Conservation (phyloP, 768 basidiomycete genomes). For the Boletus sp. region DNA sequence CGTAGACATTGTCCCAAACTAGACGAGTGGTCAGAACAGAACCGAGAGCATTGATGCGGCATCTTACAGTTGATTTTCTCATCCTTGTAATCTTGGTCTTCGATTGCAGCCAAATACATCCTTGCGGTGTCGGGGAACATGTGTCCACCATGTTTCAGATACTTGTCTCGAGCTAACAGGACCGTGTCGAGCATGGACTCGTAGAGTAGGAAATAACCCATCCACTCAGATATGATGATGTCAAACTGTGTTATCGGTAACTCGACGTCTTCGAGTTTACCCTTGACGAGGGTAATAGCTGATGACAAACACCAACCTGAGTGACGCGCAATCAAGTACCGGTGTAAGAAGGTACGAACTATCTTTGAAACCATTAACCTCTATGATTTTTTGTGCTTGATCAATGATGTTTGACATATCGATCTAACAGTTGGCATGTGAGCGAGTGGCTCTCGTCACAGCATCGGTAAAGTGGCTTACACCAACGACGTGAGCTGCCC, state of each 20-base stretch:
- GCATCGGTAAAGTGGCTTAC: slow-evolving; percentile 42
- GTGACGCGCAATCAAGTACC: background rate
- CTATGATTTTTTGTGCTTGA: slow-evolving; percentile 95
- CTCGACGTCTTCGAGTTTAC: slow-evolving; percentile 91
- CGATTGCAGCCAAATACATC: slow-evolving; percentile 93
- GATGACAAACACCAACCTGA: slow-evolving; percentile 5
- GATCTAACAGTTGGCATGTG: slow-evolving; percentile 51
- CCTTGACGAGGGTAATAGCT: slow-evolving; percentile 96
- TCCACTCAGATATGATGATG: slow-evolving; percentile 99
- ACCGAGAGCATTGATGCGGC: background rate
- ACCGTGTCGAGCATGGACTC: slow-evolving; percentile 99
- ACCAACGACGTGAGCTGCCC: slow-evolving; percentile 90
- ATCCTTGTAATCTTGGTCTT: slow-evolving; percentile 99
- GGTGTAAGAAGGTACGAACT: slow-evolving; percentile 53
- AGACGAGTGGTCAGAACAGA: slow-evolving; percentile 3
- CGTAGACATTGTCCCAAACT: slow-evolving; percentile 99
- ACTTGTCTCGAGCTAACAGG: slow-evolving; percentile 93
- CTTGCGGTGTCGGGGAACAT: slow-evolving; percentile 96
- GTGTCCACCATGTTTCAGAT: slow-evolving; percentile 84
- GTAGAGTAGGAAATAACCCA: slow-evolving; percentile 99
- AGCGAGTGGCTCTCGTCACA: slow-evolving; percentile 9
- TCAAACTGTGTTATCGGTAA: slow-evolving; percentile 91
- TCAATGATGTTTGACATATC: slow-evolving; percentile 99
- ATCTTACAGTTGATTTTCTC: slow-evolving; percentile 94
- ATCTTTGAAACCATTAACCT: slow-evolving; percentile 94